phyloP scores from a whole-genome alignment of 805 yeast genomes.

The Saccharomycopsis guyanensis region DNA sequence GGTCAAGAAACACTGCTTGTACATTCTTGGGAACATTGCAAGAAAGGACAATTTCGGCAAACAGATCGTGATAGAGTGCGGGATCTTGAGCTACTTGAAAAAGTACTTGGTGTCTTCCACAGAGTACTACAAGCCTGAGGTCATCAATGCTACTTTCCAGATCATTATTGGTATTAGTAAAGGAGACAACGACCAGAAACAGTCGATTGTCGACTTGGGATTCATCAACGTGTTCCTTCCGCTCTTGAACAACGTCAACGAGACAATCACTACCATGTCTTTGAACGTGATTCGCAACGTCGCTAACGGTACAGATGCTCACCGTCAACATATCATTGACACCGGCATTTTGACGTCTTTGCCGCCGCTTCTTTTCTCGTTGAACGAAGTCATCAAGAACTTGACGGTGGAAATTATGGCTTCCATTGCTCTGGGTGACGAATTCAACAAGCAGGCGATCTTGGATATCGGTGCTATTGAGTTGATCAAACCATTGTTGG shows the following conservation, averaged over 20 bases:
- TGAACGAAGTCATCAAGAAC: slow-evolving; percentile 18
- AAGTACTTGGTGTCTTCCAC: slow-evolving; percentile 19
- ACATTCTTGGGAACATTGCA: slow-evolving; percentile 18
- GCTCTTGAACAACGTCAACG: slow-evolving; percentile 20
- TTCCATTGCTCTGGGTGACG: slow-evolving; percentile 19
- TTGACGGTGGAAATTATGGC: slow-evolving; percentile 15
- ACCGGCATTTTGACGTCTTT: slow-evolving; percentile 19
- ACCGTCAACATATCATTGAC: slow-evolving; percentile 18
- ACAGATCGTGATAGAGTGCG: slow-evolving; percentile 19
- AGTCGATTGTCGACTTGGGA: slow-evolving; percentile 18
- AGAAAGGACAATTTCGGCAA: slow-evolving; percentile 13
- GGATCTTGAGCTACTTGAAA: slow-evolving; percentile 17
- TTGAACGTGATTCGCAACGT: slow-evolving; percentile 17
- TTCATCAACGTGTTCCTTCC: slow-evolving; percentile 20
- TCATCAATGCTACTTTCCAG: slow-evolving; percentile 20
- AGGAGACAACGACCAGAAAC: slow-evolving; percentile 20
- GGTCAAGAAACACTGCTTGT: slow-evolving; percentile 19
- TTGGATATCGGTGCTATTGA: slow-evolving; percentile 20
- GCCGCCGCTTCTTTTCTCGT: slow-evolving; percentile 19
- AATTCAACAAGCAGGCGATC: slow-evolving; percentile 20
- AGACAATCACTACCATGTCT: slow-evolving; percentile 21
- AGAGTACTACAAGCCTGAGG: slow-evolving; percentile 20
- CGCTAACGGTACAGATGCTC: slow-evolving; percentile 17
- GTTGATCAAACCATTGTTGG: slow-evolving; percentile 17
- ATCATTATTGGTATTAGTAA: slow-evolving; percentile 20